phyloP scores from a whole-genome alignment of 257 asterid genomes.

The Ehretia macrophylla region DNA sequence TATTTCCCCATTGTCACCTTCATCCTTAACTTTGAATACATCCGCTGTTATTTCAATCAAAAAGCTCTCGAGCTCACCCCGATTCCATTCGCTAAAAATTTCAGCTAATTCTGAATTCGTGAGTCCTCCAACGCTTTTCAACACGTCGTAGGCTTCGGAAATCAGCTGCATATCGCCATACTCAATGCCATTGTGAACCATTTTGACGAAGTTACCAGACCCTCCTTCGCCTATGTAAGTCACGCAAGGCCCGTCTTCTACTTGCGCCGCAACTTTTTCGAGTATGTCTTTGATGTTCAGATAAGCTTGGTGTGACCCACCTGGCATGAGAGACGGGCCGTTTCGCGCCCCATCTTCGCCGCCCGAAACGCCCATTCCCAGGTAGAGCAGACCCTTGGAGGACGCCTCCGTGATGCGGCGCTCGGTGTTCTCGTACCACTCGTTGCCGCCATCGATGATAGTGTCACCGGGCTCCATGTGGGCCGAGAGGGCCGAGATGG shows the following conservation, averaged over 20 bases:
- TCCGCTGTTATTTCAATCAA: constrained; percentile 79
- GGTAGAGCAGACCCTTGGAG: constrained; percentile 51
- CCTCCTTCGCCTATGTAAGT: constrained; percentile 90
- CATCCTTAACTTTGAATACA: constrained; percentile 67
- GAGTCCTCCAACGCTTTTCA: constrained; percentile 68
- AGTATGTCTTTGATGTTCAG: constrained; percentile 54
- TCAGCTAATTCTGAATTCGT: constrained; percentile 62
- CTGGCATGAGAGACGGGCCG: constrained; percentile 91
- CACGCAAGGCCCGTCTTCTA: constrained; percentile 92
- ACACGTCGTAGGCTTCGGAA: constrained; percentile 79
- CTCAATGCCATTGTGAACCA: constrained; percentile 92
- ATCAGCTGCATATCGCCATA: constrained; percentile 95
- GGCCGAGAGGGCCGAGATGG: constrained; percentile 70
- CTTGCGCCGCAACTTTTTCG: constrained; percentile 85
- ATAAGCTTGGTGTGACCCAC: constrained; percentile 77
- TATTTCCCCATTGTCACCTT: constrained; percentile 47
- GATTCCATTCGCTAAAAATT: constrained; percentile 77
- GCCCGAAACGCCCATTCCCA: constrained; percentile 97
- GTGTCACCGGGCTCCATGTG: constrained; percentile 89
- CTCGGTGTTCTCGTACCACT: constrained; percentile 96
- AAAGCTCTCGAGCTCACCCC: constrained; percentile 84
- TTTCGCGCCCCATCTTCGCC: constrained; percentile 88
- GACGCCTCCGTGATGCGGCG: constrained; percentile 55
- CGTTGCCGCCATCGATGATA: constrained; percentile 87
- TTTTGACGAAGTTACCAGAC: constrained; percentile 82